Base-by-base conservation (phyloP, 768 basidiomycete species). In the Mrakia hoshinonis region DNA sequence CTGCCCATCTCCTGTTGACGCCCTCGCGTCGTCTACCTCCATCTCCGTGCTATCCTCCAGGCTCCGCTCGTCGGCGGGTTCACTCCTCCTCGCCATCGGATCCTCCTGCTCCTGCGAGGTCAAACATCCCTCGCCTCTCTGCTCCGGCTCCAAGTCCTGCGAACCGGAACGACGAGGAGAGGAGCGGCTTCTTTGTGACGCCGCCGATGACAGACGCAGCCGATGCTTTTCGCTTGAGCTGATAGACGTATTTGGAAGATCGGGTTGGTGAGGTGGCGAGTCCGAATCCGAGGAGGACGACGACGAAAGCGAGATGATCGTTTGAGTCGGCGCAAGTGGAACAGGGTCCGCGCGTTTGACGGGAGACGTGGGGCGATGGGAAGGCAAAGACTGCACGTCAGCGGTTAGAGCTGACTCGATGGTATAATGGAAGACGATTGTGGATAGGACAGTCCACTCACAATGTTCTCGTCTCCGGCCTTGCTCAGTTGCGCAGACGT, bases 91-190 rank as follows among this genome's bases (percentile, higher is more conserved):
- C 55, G 20, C 55, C 55, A 34, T 34, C 55, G 22, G 31, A 31
- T 38, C 31, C 58, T 61, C 36, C 58, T 31, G 58, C 58, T 39
- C 36, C 58, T 61, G 58, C 58, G 36, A 61, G 58, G 22, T 61
- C 58, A 29, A 61, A 61, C 31, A 61, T 31, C 6, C 58, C 58
- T 11, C 58, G 13, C 58, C 58, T 61, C 31, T 38, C 58, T 38
- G 15, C 58, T 39, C 36, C 58, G 31, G 15, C 58, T 61, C 58
- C 43, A 15, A 43, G 15, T 15, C 15, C 34, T 61, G 31, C 58
- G 22, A 38, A 61, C 36, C 31, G 58, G 36, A 61, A 61, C 34
- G 58, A 36, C 15, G 58, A 61, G 31, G 31, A 36, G 5, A 15
- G 31, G 31, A 31, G 31, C 22, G 31, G 58, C 36, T 38, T 36